Base-by-base conservation (phyloP, 345 rosid species). In the Ceriops zippeliana region DNA sequence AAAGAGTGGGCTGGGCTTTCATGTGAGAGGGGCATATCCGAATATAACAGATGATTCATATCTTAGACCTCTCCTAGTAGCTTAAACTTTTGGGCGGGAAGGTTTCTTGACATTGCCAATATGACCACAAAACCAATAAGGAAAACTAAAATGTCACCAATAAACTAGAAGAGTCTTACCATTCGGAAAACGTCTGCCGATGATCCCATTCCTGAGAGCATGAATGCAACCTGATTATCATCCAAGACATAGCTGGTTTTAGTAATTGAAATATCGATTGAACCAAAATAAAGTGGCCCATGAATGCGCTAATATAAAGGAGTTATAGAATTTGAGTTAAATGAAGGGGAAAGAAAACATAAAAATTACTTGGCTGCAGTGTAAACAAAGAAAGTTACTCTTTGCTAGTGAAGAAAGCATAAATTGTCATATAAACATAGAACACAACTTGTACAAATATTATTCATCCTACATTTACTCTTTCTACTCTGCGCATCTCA, bases 161-260 rank as follows among this genome's bases (percentile, higher is more conserved):
- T 7, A 37, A 6, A 24, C 20, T 10, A 68, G 8, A 67, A 32
- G 34, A 58, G 5, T 76, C 87, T 86, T 82, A 93, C 97, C 90
- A 85, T 81, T 82, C 96, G 84, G 82, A 93, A 93, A 74, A 90
- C 93, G 69, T 93, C 97, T 5, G 75, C 60, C 3, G 86, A 78
- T 58, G 93, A 75, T 61, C 97, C 98, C 98, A 93, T 90, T 72
- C 98, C 98, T 34, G 98, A 85, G 73, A 93, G 98, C 98, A 93
- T 90, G 65, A 93, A 65, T 65, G 87, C 98, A 52, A 90, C 98
- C 98, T 90, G 86, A 66, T 72, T 75, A 82, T 66, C 74, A 77
- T 78, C 60, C 49, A 58, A 22, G 68, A 47, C 49, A 13, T 66
- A 74, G 37, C 30, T 8, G 19, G 34, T 11, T 59, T 69, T 42